Percentiles rank a stretch among this genome's conserved stretches.
Evolutionary conservation across 768 basidiomycete species (phyloP).

Genomic region (Strobilomyces confusus): DNA sequence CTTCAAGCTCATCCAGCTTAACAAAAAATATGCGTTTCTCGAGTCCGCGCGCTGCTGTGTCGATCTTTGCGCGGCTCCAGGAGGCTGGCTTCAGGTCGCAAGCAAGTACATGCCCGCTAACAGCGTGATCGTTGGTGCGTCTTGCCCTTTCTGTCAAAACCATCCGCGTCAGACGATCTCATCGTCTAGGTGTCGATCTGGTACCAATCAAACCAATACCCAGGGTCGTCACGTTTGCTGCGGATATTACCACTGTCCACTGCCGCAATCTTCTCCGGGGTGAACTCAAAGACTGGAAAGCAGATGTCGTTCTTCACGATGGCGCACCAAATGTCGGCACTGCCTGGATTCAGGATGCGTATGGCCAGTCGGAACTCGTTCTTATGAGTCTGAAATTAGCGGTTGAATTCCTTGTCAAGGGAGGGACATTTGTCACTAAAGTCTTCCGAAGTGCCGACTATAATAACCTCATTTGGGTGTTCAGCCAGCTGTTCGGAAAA

Average conservation of each 20-base stretch:
- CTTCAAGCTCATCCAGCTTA: slow-evolving; percentile 97
- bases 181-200: slow-evolving; percentile 77
- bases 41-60: slow-evolving; percentile 89
- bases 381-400: slow-evolving; percentile 93
- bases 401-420: slow-evolving; percentile 89
- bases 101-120: slow-evolving; percentile 96
- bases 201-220: slow-evolving; percentile 96
- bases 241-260: slow-evolving; percentile 90
- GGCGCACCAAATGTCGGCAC: slow-evolving; percentile 99
- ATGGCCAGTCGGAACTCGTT: slow-evolving; percentile 94
- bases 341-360: slow-evolving; percentile 99
- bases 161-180: slow-evolving; percentile 8
- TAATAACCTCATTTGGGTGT: slow-evolving; percentile 98
- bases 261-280: slow-evolving; percentile 83
- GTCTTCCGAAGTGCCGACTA: slow-evolving; percentile 98
- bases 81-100: slow-evolving; percentile 98
- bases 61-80: slow-evolving; percentile 97
- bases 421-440: slow-evolving; percentile 95
- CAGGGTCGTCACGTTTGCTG: slow-evolving; percentile 82
- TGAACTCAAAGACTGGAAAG: slow-evolving; percentile 98
- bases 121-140: slow-evolving; percentile 83
- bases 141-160: slow-evolving; percentile 4
- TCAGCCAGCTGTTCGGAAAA: slow-evolving; percentile 90
- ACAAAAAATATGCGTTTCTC: slow-evolving; percentile 95
- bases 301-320: slow-evolving; percentile 96